Base-by-base conservation (phyloP, 2,329 filamentous ascomycete genomes). In the Aspergillus brasiliensis region DNA sequence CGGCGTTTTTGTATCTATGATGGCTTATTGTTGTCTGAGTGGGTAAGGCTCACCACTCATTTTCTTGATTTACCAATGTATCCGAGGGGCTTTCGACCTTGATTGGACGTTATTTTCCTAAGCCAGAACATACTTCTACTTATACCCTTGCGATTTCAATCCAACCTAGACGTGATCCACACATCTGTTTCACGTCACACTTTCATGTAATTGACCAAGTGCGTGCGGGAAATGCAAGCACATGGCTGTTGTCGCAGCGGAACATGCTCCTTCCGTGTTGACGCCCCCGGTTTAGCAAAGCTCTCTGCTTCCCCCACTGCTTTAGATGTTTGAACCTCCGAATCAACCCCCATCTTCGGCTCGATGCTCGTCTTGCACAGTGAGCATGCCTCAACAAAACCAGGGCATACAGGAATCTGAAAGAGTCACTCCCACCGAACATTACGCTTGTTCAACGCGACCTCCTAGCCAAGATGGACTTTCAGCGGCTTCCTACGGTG, bases 401-500 rank as follows among this genome's bases (percentile, higher is more conserved):
- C 46, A 27, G 25, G 27, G 23, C 17, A 17, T 27, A 17, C 27
- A 8, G 7, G 38, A 27, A 13, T 31, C 19, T n/a, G 52, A 31
- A n/a, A 31, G 38, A 17, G 25, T 7, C 15, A 27, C n/a, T 19
- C 13, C 34, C 15, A 40, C 28, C 23, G 28, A 27, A 15, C 19
- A 23, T 31, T 27, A 52, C 42, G 27, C 19, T 19, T 8, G 3
- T 37, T 27, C 48, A 11, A 47, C 19, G 3, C 47, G 49, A 13
- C 27, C 53, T 37, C 58, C 28, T 19, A 55, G 46, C 37, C 55
- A 42, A 3, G 34, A 34, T 47, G 42, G 28, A 19, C 28, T 28
- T n/a, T 48, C 42, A 15, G 38, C 54, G 13, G 55, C 51, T n/a
- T 48, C 47, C 19, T 59, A 62, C 51, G 61, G 31, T 21, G 55